Percentiles rank a stretch among this genome's conserved stretches.
These are phyloP conservation scores for Paramecium octaurelia DNA, from an alignment of 73 alveolate species.

Conservation along the genomic window DNA sequence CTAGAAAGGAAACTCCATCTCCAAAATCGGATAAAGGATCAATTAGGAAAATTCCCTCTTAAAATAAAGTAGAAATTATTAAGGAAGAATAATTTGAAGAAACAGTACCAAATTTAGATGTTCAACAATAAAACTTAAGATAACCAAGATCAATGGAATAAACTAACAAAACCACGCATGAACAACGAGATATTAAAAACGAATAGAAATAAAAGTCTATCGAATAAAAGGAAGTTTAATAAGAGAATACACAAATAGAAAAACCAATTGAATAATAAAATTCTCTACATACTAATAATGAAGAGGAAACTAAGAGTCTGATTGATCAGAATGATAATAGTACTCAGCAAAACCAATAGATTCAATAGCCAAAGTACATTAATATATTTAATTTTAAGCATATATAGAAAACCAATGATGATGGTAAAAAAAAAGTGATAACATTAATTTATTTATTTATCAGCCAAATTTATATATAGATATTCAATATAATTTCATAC, in stretches of 20 bases:
- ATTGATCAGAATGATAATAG: not conserved
- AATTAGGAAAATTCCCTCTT: not conserved
- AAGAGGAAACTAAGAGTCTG: not conserved
- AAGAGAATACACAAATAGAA: not conserved
- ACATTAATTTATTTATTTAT: not conserved
- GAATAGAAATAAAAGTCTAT: not conserved
- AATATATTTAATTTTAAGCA: not conserved
- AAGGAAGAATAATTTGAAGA: conserved; percentile 49
- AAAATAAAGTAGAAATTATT: not conserved
- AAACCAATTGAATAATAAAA: not conserved
- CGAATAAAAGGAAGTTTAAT: not conserved
- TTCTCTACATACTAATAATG: not conserved
- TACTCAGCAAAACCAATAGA: not conserved
- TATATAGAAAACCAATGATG: conserved; percentile 18
- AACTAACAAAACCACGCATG: not conserved
- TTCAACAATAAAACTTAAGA: not conserved
- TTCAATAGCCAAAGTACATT: not conserved
- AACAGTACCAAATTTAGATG: not conserved
- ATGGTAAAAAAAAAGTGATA: not conserved
- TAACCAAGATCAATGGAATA: not conserved
- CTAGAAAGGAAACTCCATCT: not conserved
- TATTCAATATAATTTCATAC: not conserved
- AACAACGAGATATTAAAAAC: not conserved
- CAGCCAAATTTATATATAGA: not conserved
- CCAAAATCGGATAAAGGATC: conserved; percentile 8